These are phyloP conservation scores for Lichtheimia corymbifera DNA, from an alignment of 371 early-diverging fungal genomes.

Conservation along the genomic window DNA sequence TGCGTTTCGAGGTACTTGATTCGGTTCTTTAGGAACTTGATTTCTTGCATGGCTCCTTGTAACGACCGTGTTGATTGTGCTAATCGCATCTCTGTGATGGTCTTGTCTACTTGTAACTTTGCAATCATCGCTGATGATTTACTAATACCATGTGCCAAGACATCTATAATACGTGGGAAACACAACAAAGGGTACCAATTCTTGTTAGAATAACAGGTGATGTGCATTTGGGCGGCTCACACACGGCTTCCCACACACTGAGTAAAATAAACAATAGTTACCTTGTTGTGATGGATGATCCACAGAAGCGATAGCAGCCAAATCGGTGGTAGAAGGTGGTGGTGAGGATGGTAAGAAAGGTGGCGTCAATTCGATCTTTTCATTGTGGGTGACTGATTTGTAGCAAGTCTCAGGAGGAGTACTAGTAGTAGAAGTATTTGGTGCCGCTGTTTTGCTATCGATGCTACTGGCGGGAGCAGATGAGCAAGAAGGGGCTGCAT, in stretches of 20 bases:
- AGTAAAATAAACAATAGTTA: too few species aligned
- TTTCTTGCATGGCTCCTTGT: not conserved
- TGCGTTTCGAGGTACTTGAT: not conserved
- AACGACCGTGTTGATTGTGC: not conserved
- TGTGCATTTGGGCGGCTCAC: too few species aligned
- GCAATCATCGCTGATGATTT: not conserved
- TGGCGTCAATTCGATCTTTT: not conserved
- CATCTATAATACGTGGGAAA: too few species aligned
- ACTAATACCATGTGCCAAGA: not conserved
- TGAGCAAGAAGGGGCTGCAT: too few species aligned
- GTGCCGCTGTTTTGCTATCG: too few species aligned
- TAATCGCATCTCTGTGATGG: conserved; percentile 8
- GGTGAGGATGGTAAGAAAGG: too few species aligned
- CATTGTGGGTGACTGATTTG: not conserved
- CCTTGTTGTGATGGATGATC: not conserved
- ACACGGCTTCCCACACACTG: too few species aligned
- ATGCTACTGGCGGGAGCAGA: too few species aligned
- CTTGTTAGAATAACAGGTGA: not conserved
- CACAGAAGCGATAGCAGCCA: not conserved
- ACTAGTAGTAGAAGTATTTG: too few species aligned
- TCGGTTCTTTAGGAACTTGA: not conserved
- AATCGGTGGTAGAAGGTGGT: too few species aligned
- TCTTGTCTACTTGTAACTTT: conserved; percentile 7
- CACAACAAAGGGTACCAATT: not conserved
- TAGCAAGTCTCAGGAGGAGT: too few species aligned